Evolutionary conservation across 2,329 filamentous ascomycete genomes (phyloP).

Genomic region (Scedosporium dehoogii): DNA sequence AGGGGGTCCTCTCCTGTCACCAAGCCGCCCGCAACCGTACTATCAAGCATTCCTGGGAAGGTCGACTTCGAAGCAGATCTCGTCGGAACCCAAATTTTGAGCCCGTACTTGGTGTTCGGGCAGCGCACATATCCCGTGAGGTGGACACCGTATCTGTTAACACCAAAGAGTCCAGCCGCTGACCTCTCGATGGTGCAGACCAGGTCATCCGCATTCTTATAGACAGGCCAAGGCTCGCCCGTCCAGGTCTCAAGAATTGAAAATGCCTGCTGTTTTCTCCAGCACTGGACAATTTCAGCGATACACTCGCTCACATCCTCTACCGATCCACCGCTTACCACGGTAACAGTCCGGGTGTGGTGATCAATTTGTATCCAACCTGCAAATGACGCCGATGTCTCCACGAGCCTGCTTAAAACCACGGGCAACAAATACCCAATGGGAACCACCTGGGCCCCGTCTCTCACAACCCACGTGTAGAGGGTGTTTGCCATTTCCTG

Average conservation of each 20-base stretch:
- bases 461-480: conserved; percentile 55
- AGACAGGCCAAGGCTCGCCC: conserved; percentile 71
- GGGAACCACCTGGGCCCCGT: conserved; percentile 50
- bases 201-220: conserved; percentile 46
- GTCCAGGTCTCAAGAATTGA: conserved; percentile 69
- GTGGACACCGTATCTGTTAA: conserved; percentile 71
- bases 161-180: conserved; percentile 63
- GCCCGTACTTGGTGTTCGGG: conserved; percentile 32
- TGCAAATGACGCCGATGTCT: conserved; percentile 38
- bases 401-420: conserved; percentile 38
- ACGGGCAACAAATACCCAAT: conserved; percentile 51
- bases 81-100: conserved; percentile 78
- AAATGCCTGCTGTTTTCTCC: conserved; percentile 64
- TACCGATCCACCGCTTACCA: conserved; percentile 50
- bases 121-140: conserved; percentile 61
- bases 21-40: conserved; percentile 76
- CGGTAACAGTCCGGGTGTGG: conserved; percentile 48
- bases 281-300: conserved; percentile 50
- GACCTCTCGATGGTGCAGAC: conserved; percentile 70
- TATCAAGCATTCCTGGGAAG: conserved; percentile 88
- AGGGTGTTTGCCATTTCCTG: conserved; percentile 47
- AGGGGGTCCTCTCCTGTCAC: conserved; percentile 71
- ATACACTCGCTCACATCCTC: conserved; percentile 50
- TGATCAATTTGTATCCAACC: conserved; percentile 54
- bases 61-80: conserved; percentile 72